A percentile compares a stretch with the other conserved stretches of the same genome.
Conservation (phyloP, 495 filamentous ascomycete species). For the Bacidia gigantensis region DNA sequence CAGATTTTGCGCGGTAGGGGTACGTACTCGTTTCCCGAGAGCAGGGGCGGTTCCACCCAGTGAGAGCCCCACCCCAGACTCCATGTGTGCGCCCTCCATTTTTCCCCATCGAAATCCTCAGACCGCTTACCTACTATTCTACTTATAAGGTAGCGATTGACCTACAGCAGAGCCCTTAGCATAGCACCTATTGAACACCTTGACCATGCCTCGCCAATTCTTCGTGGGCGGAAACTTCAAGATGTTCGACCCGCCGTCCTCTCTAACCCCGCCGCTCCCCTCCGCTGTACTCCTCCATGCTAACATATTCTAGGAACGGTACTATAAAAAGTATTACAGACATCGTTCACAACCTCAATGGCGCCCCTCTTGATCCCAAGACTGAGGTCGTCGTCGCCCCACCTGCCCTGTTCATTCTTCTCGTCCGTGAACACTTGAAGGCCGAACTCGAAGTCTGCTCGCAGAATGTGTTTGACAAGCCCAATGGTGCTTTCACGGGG, state of each 20-base stretch:
- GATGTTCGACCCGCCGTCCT: conserved; percentile 60
- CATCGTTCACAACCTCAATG: conserved; percentile 79
- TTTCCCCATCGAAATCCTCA: too few relatives aligned
- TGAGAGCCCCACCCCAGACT: too few relatives aligned
- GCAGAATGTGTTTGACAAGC: conserved; percentile 94
- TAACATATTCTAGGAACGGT: conserved; percentile 70
- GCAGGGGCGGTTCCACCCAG: too few relatives aligned
- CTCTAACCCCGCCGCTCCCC: too few relatives aligned
- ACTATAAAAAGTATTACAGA: conserved; percentile 68
- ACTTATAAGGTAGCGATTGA: too few relatives aligned
- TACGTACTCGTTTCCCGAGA: too few relatives aligned
- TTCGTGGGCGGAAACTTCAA: conserved; percentile 99
- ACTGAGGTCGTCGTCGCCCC: conserved; percentile 89
- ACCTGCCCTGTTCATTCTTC: conserved; percentile 77
- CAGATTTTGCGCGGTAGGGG: too few relatives aligned
- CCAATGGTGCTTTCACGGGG: conserved; percentile 92
- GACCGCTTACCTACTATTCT: too few relatives aligned
- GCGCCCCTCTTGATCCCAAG: conserved; percentile 54
- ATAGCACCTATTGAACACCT: background rate
- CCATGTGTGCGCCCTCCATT: too few relatives aligned
- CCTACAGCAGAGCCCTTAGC: background rate
- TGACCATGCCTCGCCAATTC: conserved; percentile 84
- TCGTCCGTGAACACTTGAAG: conserved; percentile 60
- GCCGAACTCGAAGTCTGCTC: conserved; percentile 64
- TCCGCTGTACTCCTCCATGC: too few relatives aligned